A percentile compares a stretch with the other conserved stretches of the same genome.
Evolutionary conservation across 2,329 filamentous ascomycete genomes (phyloP).

Genomic region (Epichloe festucae): DNA sequence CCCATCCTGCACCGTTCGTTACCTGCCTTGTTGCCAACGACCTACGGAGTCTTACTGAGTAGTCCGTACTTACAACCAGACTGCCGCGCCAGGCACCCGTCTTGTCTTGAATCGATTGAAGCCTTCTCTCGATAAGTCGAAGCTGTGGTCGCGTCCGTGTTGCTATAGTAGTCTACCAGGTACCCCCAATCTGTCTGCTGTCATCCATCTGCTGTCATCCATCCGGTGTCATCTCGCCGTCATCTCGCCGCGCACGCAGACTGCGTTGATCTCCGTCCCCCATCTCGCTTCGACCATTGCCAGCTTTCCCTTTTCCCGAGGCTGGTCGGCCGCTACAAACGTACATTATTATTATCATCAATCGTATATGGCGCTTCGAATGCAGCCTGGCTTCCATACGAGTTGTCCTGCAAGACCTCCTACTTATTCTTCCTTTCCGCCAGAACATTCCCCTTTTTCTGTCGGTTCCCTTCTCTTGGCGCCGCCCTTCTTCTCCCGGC

Average conservation of each 20-base stretch:
- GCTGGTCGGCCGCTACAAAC: neutral
- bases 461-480: constrained; percentile 2
- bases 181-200: too few relatives aligned
- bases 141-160: too few relatives aligned
- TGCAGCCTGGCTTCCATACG: neutral
- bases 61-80: too few relatives aligned
- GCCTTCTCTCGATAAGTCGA: neutral
- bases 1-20: constrained; percentile 21
- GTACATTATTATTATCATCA: neutral
- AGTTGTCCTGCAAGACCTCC: neutral
- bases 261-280: neutral
- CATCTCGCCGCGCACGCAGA: neutral
- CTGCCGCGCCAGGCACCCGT: too few relatives aligned
- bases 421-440: neutral
- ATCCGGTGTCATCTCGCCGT: neutral
- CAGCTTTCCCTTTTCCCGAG: neutral
- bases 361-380: neutral
- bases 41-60: too few relatives aligned
- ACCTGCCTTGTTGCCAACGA: neutral
- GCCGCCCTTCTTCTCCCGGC: constrained; percentile 3
- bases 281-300: neutral
- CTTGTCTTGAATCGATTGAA: neutral
- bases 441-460: neutral
- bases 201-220: neutral
- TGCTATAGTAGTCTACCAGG: too few relatives aligned